Percentiles rank a stretch among this genome's conserved stretches.
phyloP scores from a whole-genome alignment of 495 filamentous ascomycete species.

The Penicillium odoratum region DNA sequence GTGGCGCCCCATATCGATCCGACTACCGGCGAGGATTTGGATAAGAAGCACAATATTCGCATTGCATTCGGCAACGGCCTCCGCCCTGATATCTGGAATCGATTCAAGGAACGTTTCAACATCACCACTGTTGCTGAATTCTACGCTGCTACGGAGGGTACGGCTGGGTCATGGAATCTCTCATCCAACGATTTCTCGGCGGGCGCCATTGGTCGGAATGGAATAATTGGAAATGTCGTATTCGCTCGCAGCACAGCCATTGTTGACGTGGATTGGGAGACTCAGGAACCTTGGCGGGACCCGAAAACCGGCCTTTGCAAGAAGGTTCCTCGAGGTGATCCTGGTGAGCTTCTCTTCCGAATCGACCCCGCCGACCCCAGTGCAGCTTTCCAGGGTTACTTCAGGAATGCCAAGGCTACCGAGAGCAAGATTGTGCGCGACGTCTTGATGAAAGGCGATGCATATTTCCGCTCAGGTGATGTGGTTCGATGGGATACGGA shows the following conservation, averaged over 20 bases:
- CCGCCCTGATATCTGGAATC: conserved; percentile 87
- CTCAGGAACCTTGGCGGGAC: conserved; percentile 68
- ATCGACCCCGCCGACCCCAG: conserved; percentile 66
- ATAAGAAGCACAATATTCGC: conserved; percentile 74
- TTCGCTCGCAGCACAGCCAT: conserved; percentile 53
- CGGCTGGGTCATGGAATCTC: conserved; percentile 70
- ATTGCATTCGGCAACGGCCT: conserved; percentile 91
- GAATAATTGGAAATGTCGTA: conserved; percentile 57
- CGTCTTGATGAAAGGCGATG: conserved; percentile 79
- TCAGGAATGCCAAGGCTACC: conserved; percentile 71
- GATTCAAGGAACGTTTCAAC: conserved; percentile 83
- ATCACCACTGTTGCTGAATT: conserved; percentile 83
- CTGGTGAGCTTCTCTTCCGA: conserved; percentile 78
- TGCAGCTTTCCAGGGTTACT: conserved; percentile 82
- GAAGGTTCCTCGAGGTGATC: conserved; percentile 56
- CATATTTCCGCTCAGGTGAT: conserved; percentile 86
- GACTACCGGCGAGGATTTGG: conserved; percentile 67
- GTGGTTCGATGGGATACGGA: conserved; percentile 70
- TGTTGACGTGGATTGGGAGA: conserved; percentile 71
- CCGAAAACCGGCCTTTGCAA: conserved; percentile 72
- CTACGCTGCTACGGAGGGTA: conserved; percentile 86
- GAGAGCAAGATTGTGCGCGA: conserved; percentile 75
- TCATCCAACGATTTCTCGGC: conserved; percentile 71
- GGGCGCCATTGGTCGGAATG: conserved; percentile 82
- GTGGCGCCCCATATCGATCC: conserved; percentile 64